Evolutionary conservation across 139 green algal species (phyloP), one percentile per base, ranked within the genome.

Genomic region (Spirogloea muscicola): DNA sequence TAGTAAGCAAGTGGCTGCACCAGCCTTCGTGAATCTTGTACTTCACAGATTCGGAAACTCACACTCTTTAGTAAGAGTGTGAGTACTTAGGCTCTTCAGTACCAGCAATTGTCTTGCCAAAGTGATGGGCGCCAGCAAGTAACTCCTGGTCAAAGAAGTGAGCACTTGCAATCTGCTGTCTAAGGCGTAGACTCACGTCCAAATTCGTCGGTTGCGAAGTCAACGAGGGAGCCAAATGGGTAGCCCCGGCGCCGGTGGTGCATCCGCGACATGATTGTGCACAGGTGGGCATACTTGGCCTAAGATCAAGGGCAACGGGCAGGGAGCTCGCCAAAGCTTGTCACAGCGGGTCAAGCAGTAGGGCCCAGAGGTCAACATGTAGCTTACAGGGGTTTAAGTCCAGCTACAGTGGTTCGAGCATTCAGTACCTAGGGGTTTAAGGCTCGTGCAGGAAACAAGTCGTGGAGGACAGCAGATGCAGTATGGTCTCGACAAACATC

Each of bases 201-300:
- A 4, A 37, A 27, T 25, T 89, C 91, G 80, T 99, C 95, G 2
- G 84, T 88, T 4, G 93, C 91, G 86, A 98, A 98, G 80, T 98
- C 95, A 2, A 97, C 89, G 1, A 97, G 84, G 0, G 91, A 95
- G 66, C 93, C 94, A 84, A 99, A 98, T 3, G 95, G 95, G 82
- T 96, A 98, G 41, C 92, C 94, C 0, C 90, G 84, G 42, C 79
- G 67, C 7, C 93, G 86, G 82, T 99, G 95, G 79, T 99, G 93
- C 93, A 97, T 97, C 69, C 87, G 84, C 27, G 82, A 93, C 95
- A 99, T 99, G 44, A 92, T 86, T 34, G 93, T 97, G 83, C 91
- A 96, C 55, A 99, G 81, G 78, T 97, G 91, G 16, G 90, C 94
- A 77, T 91, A 95, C 69, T 91, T 74, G 1, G 89, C 91, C 68